Percentiles rank a stretch among this genome's conserved stretches.
phyloP scores from a whole-genome alignment of 345 rosid species.

The Aegle marmelos region DNA sequence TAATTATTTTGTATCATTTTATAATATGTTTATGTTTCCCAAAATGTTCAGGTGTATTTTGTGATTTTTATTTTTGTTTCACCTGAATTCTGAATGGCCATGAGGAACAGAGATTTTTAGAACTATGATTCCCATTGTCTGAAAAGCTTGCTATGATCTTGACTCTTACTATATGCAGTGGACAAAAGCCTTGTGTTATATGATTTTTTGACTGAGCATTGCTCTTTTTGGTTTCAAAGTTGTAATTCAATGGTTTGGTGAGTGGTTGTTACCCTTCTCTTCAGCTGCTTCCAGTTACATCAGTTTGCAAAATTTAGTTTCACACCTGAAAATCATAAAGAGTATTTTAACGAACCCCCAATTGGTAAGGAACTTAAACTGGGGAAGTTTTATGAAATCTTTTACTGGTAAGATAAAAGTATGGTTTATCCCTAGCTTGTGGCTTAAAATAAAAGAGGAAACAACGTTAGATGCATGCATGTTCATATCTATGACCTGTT shows the following conservation, averaged over 20 bases:
- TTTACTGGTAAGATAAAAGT: not conserved
- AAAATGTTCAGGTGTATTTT: not conserved
- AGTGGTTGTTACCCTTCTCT: not conserved
- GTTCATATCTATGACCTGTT: conserved; percentile 1
- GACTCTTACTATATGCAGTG: not conserved
- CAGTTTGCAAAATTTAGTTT: not conserved
- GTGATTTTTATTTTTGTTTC: not conserved
- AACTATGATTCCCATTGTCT: not conserved
- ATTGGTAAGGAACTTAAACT: not conserved
- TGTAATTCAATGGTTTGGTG: not conserved
- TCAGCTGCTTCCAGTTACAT: not conserved
- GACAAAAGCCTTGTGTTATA: not conserved
- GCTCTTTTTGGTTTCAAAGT: not conserved
- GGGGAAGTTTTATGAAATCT: not conserved
- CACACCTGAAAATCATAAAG: not conserved
- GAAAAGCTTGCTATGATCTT: not conserved
- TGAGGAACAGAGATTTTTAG: not conserved
- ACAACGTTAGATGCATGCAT: conserved; percentile 7
- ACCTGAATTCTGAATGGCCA: not conserved
- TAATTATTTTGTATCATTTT: not conserved
- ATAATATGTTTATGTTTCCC: not conserved
- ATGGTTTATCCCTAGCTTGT: not conserved
- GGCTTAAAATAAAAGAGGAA: not conserved
- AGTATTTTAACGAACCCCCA: not conserved
- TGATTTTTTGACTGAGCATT: not conserved